phyloP scores from a whole-genome alignment of 2,329 filamentous ascomycete species.

The Ascochyta viciae-villosae region DNA sequence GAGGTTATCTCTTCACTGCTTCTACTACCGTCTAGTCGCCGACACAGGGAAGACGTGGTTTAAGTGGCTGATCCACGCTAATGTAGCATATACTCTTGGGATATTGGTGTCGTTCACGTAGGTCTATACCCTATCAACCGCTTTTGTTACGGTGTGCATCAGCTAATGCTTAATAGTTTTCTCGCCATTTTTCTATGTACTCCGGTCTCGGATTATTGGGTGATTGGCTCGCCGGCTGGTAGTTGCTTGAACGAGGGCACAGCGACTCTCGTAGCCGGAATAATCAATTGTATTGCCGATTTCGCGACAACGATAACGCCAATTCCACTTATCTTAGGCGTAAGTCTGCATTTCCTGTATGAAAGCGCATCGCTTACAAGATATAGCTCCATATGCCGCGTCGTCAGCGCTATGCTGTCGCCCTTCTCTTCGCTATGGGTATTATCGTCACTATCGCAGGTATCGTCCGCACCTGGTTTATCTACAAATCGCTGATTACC shows the following conservation, averaged over 20 bases:
- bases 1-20: slow-evolving; percentile 53
- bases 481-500: slow-evolving; percentile 51
- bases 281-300: slow-evolving; percentile 55
- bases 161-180: slow-evolving; percentile 15
- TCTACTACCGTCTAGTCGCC: slow-evolving; percentile 55
- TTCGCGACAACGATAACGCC: slow-evolving; percentile 53
- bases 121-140: slow-evolving; percentile 20
- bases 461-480: slow-evolving; percentile 53
- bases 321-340: slow-evolving; percentile 52
- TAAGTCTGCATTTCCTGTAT: slow-evolving; percentile 12
- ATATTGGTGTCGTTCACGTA: slow-evolving; percentile 48
- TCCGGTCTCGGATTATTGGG: slow-evolving; percentile 54
- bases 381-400: slow-evolving; percentile 51
- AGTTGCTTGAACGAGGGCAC: slow-evolving; percentile 53
- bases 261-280: slow-evolving; percentile 48
- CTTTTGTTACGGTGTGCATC: background rate
- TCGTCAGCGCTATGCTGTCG: slow-evolving; percentile 50
- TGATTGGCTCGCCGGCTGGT: slow-evolving; percentile 37
- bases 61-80: slow-evolving; percentile 49
- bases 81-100: slow-evolving; percentile 46
- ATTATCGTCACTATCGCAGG: slow-evolving; percentile 54
- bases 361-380: background rate
- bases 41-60: slow-evolving; percentile 52
- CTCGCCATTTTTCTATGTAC: slow-evolving; percentile 51
- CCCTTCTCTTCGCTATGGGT: slow-evolving; percentile 51